Evolutionary conservation across 192 early-diverging fungal genomes (phyloP).

Genomic region (Linnemannia schmuckeri): DNA sequence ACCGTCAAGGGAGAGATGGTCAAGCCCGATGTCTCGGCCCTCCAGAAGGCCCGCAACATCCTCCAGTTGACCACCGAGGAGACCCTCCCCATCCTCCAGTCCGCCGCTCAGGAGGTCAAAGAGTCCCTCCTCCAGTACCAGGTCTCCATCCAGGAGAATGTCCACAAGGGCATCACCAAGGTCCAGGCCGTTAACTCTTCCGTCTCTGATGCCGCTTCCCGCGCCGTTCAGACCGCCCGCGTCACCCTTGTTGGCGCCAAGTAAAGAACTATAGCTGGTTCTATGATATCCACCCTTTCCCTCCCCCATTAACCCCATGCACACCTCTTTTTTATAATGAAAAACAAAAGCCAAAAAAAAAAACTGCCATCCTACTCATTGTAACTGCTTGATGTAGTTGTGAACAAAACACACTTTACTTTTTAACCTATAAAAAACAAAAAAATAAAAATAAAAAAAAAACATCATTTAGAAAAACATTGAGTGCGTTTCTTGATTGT

Average conservation of each 20-base stretch:
- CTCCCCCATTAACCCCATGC: slow-evolving; percentile 1
- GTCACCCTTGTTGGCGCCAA: slow-evolving; percentile 45
- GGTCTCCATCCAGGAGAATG: slow-evolving; percentile 47
- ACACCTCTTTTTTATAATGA: not conserved
- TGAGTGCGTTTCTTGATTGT: not conserved
- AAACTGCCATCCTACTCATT: not conserved
- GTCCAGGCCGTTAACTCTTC: slow-evolving; percentile 56
- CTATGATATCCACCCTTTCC: slow-evolving; percentile 11
- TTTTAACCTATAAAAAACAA: not conserved
- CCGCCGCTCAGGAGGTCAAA: slow-evolving; percentile 60
- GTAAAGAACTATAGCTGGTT: slow-evolving; percentile 17
- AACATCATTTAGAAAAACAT: not conserved
- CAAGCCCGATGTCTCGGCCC: slow-evolving; percentile 59
- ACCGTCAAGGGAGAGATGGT: slow-evolving; percentile 61
- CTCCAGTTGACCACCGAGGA: slow-evolving; percentile 64
- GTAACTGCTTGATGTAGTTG: slow-evolving; percentile 1
- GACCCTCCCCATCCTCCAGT: slow-evolving; percentile 63
- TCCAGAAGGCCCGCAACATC: slow-evolving; percentile 70
- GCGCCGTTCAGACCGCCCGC: slow-evolving; percentile 43
- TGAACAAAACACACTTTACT: not conserved
- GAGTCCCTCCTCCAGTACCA: slow-evolving; percentile 55
- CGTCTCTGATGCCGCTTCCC: slow-evolving; percentile 38
- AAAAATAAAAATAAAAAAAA: not conserved
- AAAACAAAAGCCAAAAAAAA: not conserved
- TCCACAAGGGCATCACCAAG: slow-evolving; percentile 40